These are phyloP conservation scores for Aspergillus steynii DNA, from an alignment of 495 filamentous ascomycete species.

Conservation along the genomic window DNA sequence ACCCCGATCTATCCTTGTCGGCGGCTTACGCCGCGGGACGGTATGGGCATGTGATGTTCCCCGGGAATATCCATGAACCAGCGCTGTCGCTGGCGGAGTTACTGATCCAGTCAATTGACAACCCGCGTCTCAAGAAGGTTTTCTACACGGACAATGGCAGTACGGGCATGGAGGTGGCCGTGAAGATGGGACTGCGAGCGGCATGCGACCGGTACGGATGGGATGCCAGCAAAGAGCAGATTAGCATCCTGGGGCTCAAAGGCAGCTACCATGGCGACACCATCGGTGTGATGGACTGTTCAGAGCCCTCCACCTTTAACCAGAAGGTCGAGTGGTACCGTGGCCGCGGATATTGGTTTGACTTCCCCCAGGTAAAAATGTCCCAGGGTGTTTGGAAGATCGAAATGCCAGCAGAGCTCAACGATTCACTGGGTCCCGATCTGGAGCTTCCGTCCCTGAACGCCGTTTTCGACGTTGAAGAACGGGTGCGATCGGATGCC, in stretches of 20 bases:
- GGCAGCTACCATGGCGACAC: conserved; percentile 82
- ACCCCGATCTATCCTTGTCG: conserved; percentile 62
- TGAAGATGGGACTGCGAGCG: conserved; percentile 76
- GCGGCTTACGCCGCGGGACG: conserved; percentile 79
- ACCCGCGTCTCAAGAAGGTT: conserved; percentile 61
- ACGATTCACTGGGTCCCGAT: conserved; percentile 44
- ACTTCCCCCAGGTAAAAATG: conserved; percentile 68
- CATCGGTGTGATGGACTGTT: conserved; percentile 77
- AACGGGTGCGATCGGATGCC: conserved; percentile 40
- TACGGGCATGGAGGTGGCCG: conserved; percentile 74
- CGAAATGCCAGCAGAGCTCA: conserved; percentile 49
- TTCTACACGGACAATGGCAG: conserved; percentile 82
- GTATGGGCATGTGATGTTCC: conserved; percentile 85
- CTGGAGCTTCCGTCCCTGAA: conserved; percentile 50
- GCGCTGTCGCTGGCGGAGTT: conserved; percentile 63
- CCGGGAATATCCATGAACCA: conserved; percentile 69
- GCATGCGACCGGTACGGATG: conserved; percentile 63
- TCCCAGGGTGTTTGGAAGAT: conserved; percentile 62
- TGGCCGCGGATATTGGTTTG: conserved; percentile 73
- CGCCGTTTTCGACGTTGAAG: conserved; percentile 62
- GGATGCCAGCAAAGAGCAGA: conserved; percentile 52
- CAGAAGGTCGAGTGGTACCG: conserved; percentile 79
- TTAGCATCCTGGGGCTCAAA: conserved; percentile 69
- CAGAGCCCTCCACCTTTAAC: conserved; percentile 71
- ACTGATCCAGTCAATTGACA: conserved; percentile 55